Conservation (phyloP, 441 rosid species). For the Jatropha podagrica region DNA sequence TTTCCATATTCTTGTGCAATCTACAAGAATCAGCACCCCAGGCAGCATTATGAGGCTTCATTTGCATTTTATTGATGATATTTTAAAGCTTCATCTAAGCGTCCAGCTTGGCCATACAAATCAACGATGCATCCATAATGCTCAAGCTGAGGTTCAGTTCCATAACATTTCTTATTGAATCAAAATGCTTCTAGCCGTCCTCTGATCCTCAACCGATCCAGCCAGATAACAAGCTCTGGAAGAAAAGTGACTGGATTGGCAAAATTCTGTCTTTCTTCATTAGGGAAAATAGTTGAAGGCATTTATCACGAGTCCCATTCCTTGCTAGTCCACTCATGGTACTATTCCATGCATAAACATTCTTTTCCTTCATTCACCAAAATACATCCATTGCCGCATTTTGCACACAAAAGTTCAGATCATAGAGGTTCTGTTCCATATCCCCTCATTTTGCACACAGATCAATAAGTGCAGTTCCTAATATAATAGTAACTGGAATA, state of each 20-base stretch:
- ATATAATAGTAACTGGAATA: conserved; percentile 39
- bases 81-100: conserved; percentile 42
- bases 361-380: conserved; percentile 49
- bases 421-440: no score
- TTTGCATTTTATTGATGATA: conserved; percentile 46
- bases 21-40: conserved; percentile 68
- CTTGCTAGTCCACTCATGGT: conserved; percentile 54
- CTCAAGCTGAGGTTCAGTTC: conserved; percentile 48
- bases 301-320: conserved; percentile 44
- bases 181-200: conserved; percentile 41
- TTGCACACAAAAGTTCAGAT: conserved; percentile 36
- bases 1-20: conserved; percentile 48
- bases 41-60: conserved; percentile 56
- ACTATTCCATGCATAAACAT: conserved; percentile 58
- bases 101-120: conserved; percentile 53
- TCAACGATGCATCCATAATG: conserved; percentile 69
- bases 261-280: conserved; percentile 42
- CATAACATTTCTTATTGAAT: conserved; percentile 43
- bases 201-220: conserved; percentile 42
- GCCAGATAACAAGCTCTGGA: conserved; percentile 54
- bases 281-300: conserved; percentile 48
- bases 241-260: conserved; percentile 51
- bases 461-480: conserved; percentile 56
- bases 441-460: no score
- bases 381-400: conserved; percentile 64